phyloP scores from a whole-genome alignment of 1,139 yeast species.

The Taiozyma onychis region DNA sequence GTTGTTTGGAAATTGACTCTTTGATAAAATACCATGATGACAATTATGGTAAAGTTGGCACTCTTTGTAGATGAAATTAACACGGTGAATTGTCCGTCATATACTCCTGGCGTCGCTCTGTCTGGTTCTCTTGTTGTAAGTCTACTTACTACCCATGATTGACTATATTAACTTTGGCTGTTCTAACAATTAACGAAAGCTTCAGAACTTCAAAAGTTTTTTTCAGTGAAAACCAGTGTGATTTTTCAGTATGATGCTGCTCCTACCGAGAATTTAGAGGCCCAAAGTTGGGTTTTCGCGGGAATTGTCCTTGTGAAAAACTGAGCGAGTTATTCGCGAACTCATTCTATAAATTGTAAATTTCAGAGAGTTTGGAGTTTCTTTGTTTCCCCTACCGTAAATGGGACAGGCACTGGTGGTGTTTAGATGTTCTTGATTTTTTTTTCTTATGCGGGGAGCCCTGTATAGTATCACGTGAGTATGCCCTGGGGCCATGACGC shows the following conservation, averaged over 20 bases:
- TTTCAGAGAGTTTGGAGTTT: background rate
- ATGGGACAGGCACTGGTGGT: conserved; percentile 1
- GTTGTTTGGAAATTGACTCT: background rate
- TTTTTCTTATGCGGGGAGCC: background rate
- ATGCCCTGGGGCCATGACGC: background rate
- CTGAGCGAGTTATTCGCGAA: background rate
- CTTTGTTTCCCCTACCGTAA: background rate
- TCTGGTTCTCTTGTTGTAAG: conserved; percentile 2
- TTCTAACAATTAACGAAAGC: background rate
- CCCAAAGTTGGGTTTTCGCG: conserved; percentile 2
- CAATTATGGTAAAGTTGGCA: background rate
- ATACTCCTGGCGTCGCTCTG: background rate
- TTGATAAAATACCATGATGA: background rate
- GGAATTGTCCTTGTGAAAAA: background rate
- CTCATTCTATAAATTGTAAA: background rate
- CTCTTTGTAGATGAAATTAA: background rate
- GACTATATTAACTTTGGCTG: conserved; percentile 7
- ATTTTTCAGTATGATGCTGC: background rate
- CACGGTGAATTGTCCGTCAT: background rate
- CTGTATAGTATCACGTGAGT: conserved; percentile 1
- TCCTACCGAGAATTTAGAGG: background rate
- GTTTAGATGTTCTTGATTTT: conserved; percentile 2
- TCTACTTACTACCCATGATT: conserved; percentile 26
- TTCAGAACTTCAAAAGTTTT: background rate
- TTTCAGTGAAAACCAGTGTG: background rate